Evolutionary conservation across 768 basidiomycete species (phyloP).

Genomic region (Phanerodontia chrysosporium): DNA sequence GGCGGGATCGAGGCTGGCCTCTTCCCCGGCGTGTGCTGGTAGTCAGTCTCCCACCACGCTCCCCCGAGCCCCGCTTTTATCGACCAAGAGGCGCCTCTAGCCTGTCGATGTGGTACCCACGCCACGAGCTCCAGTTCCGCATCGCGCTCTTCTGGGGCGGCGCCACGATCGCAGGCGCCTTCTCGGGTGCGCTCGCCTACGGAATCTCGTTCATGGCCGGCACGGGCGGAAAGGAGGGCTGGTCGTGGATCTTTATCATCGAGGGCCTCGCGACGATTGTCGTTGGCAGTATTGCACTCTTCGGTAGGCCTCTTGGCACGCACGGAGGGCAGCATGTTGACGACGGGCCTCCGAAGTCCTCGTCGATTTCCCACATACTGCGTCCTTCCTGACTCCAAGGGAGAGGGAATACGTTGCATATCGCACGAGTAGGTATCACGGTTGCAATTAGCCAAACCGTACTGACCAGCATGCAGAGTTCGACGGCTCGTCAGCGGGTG

Average conservation of each 20-base stretch:
- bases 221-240: constrained; percentile 22
- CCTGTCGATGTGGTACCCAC: constrained; percentile 23
- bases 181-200: constrained; percentile 29
- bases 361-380: constrained; percentile 58
- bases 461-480: constrained; percentile 35
- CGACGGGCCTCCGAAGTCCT: constrained; percentile 39
- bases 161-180: constrained; percentile 1
- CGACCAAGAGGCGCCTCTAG: not conserved
- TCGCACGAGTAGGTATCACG: constrained; percentile 56
- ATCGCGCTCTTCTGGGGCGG: constrained; percentile 25
- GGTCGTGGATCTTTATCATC: constrained; percentile 42
- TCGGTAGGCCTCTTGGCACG: constrained; percentile 17
- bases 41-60: not conserved
- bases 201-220: constrained; percentile 33
- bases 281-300: constrained; percentile 49
- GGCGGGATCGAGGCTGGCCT: constrained; percentile 68
- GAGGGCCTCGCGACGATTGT: constrained; percentile 61
- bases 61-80: not conserved
- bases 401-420: constrained; percentile 51
- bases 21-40: constrained; percentile 72
- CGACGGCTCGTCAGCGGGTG: constrained; percentile 51
- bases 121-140: constrained; percentile 24
- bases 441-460: constrained; percentile 22
- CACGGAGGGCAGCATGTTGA: not conserved
- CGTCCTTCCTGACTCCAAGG: constrained; percentile 57